Percentiles rank a stretch among this genome's conserved stretches.
These are phyloP conservation scores for Mucor racemosus DNA, from an alignment of 371 early-diverging fungal genomes.

Conservation along the genomic window DNA sequence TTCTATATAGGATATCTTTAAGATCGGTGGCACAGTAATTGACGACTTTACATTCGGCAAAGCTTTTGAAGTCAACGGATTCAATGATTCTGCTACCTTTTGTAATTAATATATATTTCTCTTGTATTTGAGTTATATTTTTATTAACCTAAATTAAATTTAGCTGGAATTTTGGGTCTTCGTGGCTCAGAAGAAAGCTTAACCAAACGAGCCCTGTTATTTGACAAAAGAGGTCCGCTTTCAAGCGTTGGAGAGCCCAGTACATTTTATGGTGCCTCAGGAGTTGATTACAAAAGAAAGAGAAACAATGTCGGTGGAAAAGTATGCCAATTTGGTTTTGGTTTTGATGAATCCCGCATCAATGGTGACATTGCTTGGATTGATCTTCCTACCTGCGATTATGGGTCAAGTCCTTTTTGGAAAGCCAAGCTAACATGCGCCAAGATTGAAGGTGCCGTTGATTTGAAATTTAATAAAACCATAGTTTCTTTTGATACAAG, in stretches of 20 bases:
- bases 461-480: constrained; percentile 42
- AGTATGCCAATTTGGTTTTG: constrained; percentile 7
- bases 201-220: background rate
- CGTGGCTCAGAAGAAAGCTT: background rate
- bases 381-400: constrained; percentile 43
- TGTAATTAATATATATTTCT: background rate
- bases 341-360: constrained; percentile 42
- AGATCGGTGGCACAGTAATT: background rate
- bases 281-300: background rate
- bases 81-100: background rate
- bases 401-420: constrained; percentile 46
- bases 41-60: background rate
- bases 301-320: background rate
- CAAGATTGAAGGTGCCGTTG: constrained; percentile 35
- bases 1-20: background rate
- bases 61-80: constrained; percentile 1
- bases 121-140: background rate
- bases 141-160: background rate
- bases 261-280: background rate
- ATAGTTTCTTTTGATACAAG: constrained; percentile 40
- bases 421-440: constrained; percentile 43
- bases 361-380: constrained; percentile 45
- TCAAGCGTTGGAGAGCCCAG: background rate
- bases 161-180: constrained; percentile 5
- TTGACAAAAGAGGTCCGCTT: background rate